phyloP scores from a whole-genome alignment of 208 protist genomes.

The Acanthamoeba castellanii region DNA sequence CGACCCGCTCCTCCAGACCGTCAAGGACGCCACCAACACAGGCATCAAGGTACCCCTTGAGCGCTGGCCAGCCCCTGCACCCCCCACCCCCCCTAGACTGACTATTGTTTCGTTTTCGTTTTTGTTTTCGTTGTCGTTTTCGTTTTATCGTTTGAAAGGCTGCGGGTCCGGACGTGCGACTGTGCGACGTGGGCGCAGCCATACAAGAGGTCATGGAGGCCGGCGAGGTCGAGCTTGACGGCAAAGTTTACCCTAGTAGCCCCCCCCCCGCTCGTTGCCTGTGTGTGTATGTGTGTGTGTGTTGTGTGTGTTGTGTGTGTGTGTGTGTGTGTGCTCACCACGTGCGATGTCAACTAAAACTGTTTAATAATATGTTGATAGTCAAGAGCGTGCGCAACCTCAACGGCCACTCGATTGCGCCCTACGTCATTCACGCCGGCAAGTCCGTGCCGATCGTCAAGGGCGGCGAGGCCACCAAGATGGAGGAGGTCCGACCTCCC shows the following conservation, averaged over 20 bases:
- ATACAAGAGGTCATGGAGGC: constrained; percentile 99
- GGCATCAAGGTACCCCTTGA: too few relatives aligned
- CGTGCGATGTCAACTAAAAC: too few relatives aligned
- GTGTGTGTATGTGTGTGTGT: too few relatives aligned
- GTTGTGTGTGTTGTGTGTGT: too few relatives aligned
- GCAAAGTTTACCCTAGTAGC: constrained; percentile 89
- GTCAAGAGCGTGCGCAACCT: constrained; percentile 98
- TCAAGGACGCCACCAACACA: constrained; percentile 98
- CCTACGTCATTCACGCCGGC: constrained; percentile 99
- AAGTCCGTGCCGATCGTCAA: constrained; percentile 99
- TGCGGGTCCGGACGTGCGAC: constrained; percentile 96
- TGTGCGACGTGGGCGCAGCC: constrained; percentile 96
- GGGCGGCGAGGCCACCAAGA: constrained; percentile 94
- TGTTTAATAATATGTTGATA: background rate
- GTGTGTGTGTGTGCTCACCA: too few relatives aligned
- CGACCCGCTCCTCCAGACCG: constrained; percentile 96
- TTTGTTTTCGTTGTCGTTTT: too few relatives aligned
- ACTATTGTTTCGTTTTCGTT: too few relatives aligned
- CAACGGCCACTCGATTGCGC: constrained; percentile 98
- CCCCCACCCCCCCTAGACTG: too few relatives aligned
- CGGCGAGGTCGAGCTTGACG: constrained; percentile 96
- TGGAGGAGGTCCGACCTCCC: too few relatives aligned
- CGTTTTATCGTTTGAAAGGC: too few relatives aligned
- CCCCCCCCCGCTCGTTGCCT: too few relatives aligned
- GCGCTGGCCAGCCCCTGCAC: too few relatives aligned